Evolutionary conservation across 352 stramenopile species (phyloP), one percentile per base, ranked within the genome.

Genomic region (Pythium pyrilobum): DNA sequence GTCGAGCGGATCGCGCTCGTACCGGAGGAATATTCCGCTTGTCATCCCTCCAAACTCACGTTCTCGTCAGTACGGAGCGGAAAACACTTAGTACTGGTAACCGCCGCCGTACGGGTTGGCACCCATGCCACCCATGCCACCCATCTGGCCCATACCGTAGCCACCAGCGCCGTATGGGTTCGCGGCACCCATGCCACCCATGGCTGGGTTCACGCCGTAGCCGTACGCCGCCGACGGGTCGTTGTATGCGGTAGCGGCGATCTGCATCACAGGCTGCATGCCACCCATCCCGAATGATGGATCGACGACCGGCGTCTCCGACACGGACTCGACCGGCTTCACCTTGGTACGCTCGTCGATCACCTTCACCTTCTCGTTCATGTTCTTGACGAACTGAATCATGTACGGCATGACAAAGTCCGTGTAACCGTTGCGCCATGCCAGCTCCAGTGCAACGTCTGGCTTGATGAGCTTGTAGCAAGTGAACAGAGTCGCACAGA

Each of bases 371-470:
- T 97, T 95, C 15, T 97, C 89, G 72, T 96, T 86, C 45, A 98
- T 74, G 70, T 99, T 96, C 64, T 97, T 96, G 52, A 99, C 84
- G 54, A 97, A 99, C 78, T 99, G 97, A 67, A 99, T 98, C 77
- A 99, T 93, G 87, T 98, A 99, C 28, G 97, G 97, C 96, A 99
- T 99, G 40, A 98, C 93, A 66, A 98, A 99, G 77, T 99, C 92
- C 21, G 96, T 87, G 78, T 99, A 99, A 50, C 96, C 95, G 69
- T 99, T 98, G 62, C 98, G 88, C 97, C 97, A 99, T 34, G 96
- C 97, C 32, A 99, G 84, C 71, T 99, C 97, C 40, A 99, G 69
- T 10, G 95, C 97, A 41, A 99, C 87, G 73, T 99, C 97, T n/a
- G 97, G 97, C 66, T 97, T 96, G 56, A 99, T 95, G 47, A 99